Conservation (phyloP, 2,329 filamentous ascomycete species). For the Xylaria sp. region DNA sequence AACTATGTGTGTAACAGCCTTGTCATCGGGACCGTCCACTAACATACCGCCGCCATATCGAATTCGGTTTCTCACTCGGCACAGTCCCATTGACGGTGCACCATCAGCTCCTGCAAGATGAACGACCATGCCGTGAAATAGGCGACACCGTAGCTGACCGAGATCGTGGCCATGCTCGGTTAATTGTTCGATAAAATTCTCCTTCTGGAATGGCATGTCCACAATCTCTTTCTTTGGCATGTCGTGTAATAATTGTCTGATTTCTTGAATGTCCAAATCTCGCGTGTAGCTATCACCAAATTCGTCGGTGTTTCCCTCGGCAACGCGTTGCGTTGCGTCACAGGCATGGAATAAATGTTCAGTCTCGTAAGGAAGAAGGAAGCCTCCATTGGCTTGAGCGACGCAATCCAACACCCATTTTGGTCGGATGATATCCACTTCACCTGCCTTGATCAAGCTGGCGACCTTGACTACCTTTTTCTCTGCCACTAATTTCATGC, state of each 20-base stretch:
- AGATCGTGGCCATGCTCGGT: conserved; percentile 66
- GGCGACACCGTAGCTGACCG: conserved; percentile 60
- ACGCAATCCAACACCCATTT: conserved; percentile 88
- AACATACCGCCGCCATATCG: conserved; percentile 76
- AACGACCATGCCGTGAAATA: conserved; percentile 63
- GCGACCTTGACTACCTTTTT: conserved; percentile 84
- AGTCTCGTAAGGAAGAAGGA: conserved; percentile 71
- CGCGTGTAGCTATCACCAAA: conserved; percentile 87
- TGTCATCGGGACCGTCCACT: conserved; percentile 61
- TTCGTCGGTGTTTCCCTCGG: conserved; percentile 74
- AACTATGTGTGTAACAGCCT: conserved; percentile 77
- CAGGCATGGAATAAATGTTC: conserved; percentile 78
- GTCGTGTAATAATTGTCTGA: conserved; percentile 61
- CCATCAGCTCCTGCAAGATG: conserved; percentile 52
- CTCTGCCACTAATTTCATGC: conserved; percentile 81
- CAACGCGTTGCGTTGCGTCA: conserved; percentile 63
- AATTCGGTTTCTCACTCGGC: conserved; percentile 67
- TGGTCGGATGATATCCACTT: conserved; percentile 79
- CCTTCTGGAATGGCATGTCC: conserved; percentile 55
- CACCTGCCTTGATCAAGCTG: conserved; percentile 78
- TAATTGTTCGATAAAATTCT: conserved; percentile 64
- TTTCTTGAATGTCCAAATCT: conserved; percentile 72
- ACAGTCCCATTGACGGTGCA: conserved; percentile 49
- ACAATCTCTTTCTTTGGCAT: conserved; percentile 63
- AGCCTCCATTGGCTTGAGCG: conserved; percentile 64